phyloP scores from a whole-genome alignment of 768 basidiomycete genomes.

The Lyophyllum decastes region DNA sequence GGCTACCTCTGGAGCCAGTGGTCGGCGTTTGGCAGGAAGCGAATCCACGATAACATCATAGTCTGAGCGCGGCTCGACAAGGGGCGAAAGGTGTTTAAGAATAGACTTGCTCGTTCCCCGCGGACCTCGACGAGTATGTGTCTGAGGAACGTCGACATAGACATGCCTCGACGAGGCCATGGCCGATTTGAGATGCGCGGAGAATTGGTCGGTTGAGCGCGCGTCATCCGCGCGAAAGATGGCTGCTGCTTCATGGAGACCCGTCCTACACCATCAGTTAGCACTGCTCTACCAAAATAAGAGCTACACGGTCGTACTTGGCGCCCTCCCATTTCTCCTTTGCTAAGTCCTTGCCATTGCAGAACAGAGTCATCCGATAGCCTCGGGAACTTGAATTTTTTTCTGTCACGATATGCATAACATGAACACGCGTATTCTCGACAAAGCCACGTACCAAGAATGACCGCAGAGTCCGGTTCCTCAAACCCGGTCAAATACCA shows the following conservation, averaged over 20 bases:
- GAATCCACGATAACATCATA: slow-evolving; percentile 58
- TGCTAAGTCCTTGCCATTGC: slow-evolving; percentile 66
- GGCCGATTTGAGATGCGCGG: slow-evolving; percentile 57
- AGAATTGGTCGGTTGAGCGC: slow-evolving; percentile 53
- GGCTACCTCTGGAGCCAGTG: slow-evolving; percentile 70
- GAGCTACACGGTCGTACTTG: slow-evolving; percentile 35
- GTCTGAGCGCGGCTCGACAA: slow-evolving; percentile 38
- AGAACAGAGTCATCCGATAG: slow-evolving; percentile 87
- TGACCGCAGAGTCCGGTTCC: slow-evolving; percentile 87
- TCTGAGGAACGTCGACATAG: slow-evolving; percentile 50
- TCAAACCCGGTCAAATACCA: slow-evolving; percentile 97
- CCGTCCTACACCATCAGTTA: slow-evolving; percentile 46
- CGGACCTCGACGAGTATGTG: slow-evolving; percentile 35
- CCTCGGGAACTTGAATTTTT: slow-evolving; percentile 71
- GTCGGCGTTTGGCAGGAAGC: slow-evolving; percentile 46
- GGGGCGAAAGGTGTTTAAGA: slow-evolving; percentile 48
- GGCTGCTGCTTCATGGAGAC: slow-evolving; percentile 58
- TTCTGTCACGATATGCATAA: slow-evolving; percentile 42
- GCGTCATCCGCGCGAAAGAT: slow-evolving; percentile 84
- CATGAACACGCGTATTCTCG: neutral
- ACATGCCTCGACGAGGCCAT: slow-evolving; percentile 49
- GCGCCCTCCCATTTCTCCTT: slow-evolving; percentile 96
- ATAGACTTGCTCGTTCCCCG: slow-evolving; percentile 50
- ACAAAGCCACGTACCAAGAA: slow-evolving; percentile 58
- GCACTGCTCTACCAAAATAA: neutral